These are phyloP conservation scores for Metschnikowia bowlesiae DNA, from an alignment of 805 yeast species.

Conservation along the genomic window DNA sequence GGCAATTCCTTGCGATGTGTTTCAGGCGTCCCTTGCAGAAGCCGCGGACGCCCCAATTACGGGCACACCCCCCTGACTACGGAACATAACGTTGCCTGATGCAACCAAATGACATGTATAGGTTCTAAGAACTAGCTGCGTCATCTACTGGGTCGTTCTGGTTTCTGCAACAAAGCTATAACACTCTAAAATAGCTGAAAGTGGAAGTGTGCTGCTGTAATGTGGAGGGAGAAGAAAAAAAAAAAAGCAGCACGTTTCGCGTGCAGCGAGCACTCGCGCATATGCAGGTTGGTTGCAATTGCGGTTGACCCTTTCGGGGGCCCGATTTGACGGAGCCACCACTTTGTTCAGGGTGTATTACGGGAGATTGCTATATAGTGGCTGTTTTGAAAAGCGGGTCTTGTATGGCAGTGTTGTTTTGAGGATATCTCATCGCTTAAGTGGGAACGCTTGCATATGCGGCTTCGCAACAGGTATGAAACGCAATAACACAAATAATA, in stretches of 20 bases:
- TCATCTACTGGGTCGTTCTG: background rate
- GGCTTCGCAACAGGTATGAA: constrained; percentile 3
- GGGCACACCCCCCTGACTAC: background rate
- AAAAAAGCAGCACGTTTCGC: background rate
- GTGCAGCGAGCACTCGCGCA: background rate
- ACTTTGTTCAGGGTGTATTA: no score
- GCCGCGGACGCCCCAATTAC: background rate
- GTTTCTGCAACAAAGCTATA: background rate
- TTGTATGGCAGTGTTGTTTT: background rate
- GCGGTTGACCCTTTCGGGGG: background rate
- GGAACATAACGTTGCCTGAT: background rate
- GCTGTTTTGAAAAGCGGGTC: no score
- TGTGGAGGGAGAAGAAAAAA: background rate
- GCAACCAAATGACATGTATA: background rate
- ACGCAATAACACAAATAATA: constrained; percentile 3
- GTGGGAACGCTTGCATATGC: constrained; percentile 3
- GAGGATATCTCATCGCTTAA: background rate
- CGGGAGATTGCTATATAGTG: background rate
- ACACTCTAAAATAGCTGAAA: background rate
- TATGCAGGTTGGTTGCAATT: constrained; percentile 1
- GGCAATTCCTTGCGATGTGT: background rate
- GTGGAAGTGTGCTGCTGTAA: background rate
- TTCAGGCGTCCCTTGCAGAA: constrained; percentile 1
- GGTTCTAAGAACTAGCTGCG: background rate
- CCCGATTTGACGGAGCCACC: no score